phyloP scores from a whole-genome alignment of 257 asterid genomes.

The Nicotiana tomentosiformis region DNA sequence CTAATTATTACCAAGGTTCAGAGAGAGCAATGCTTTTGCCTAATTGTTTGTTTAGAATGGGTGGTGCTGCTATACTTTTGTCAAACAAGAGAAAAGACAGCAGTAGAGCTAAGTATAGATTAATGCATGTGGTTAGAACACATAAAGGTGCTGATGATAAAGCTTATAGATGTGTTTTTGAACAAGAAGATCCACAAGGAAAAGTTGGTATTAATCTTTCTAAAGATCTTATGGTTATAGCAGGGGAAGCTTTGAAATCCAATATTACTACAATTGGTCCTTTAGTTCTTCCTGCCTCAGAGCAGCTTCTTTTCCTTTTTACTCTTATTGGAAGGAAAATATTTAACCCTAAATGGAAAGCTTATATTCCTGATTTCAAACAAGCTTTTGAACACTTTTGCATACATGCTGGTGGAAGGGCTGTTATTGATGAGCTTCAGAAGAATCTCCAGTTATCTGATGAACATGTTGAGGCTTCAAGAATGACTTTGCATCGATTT shows the following conservation, averaged over 20 bases:
- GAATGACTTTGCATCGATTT: constrained; percentile 77
- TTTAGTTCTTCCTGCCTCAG: constrained; percentile 73
- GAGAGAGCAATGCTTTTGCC: constrained; percentile 93
- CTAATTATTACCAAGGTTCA: constrained; percentile 70
- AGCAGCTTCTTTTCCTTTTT: constrained; percentile 66
- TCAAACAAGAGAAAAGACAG: constrained; percentile 60
- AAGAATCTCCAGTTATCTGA: constrained; percentile 72
- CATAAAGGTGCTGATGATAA: constrained; percentile 86
- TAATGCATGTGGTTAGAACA: constrained; percentile 78
- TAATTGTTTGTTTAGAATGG: constrained; percentile 76
- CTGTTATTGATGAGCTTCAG: constrained; percentile 90
- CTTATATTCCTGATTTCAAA: constrained; percentile 82
- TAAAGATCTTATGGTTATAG: constrained; percentile 78
- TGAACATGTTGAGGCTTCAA: constrained; percentile 88
- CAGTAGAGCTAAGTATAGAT: constrained; percentile 52
- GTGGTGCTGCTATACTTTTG: constrained; percentile 72
- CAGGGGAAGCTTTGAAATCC: constrained; percentile 81
- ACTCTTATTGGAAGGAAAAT: constrained; percentile 76
- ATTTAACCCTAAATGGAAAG: constrained; percentile 78
- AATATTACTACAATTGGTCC: constrained; percentile 88
- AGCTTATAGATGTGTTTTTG: constrained; percentile 64
- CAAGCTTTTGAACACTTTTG: constrained; percentile 83
- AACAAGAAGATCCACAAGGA: constrained; percentile 74
- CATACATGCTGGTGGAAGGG: constrained; percentile 84
- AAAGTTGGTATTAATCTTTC: constrained; percentile 77